Evolutionary conservation across 148 eudicot species (phyloP).

Genomic region (Camellia sinensis): DNA sequence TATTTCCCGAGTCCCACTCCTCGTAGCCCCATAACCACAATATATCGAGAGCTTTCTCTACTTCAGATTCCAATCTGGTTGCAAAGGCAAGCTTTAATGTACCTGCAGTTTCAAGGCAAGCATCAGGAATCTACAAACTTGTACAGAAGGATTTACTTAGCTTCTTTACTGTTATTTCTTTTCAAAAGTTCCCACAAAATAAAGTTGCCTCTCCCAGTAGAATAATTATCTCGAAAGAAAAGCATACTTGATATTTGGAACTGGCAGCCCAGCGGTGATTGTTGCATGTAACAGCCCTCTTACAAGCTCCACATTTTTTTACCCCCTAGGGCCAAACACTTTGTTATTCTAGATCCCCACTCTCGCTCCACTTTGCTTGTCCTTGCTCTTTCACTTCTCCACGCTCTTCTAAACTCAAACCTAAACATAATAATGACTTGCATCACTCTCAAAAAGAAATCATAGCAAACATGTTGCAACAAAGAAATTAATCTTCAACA

Average conservation of each 20-base stretch:
- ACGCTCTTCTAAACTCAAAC: neutral
- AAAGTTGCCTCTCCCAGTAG: neutral
- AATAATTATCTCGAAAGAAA: constrained; percentile 12
- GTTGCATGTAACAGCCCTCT: neutral
- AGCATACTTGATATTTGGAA: neutral
- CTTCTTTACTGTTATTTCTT: neutral
- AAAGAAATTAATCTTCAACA: too few relatives aligned
- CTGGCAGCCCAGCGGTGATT: neutral
- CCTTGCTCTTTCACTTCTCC: neutral
- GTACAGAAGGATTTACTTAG: neutral
- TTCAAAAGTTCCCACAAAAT: neutral
- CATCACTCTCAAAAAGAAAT: too few relatives aligned
- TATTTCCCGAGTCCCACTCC: constrained; percentile 8
- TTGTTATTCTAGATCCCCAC: neutral
- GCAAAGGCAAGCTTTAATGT: constrained; percentile 15
- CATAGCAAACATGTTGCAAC: too few relatives aligned
- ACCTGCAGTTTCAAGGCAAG: constrained; percentile 23
- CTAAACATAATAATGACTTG: neutral
- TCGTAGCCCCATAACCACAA: neutral
- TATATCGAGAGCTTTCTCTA: neutral
- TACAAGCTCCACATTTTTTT: neutral
- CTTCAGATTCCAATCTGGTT: constrained; percentile 9
- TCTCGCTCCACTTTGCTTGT: neutral
- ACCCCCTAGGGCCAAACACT: neutral
- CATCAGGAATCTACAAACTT: constrained; percentile 18